Evolutionary conservation across 176 grass and related monocot genomes (phyloP).

Genomic region (Pharus latifolius): DNA sequence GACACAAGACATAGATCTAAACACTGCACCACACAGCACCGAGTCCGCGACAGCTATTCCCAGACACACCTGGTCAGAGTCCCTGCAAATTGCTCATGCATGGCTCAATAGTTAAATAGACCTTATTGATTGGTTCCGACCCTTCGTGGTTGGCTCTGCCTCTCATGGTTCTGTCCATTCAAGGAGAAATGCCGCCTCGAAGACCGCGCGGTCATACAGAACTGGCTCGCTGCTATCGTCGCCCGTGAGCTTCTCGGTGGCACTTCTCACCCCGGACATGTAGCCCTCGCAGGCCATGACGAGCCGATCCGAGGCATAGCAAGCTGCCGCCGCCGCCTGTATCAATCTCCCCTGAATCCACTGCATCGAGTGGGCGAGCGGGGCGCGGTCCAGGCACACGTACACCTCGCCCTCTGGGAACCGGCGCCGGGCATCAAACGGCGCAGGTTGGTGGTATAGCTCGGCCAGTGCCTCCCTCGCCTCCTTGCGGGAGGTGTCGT

Average conservation of each 20-base stretch:
- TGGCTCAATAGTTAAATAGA: too few relatives aligned
- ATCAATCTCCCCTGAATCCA: background rate
- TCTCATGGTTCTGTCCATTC: too few relatives aligned
- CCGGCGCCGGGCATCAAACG: background rate
- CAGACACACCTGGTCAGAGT: too few relatives aligned
- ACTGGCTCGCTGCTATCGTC: too few relatives aligned
- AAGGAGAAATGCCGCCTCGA: too few relatives aligned
- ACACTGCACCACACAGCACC: too few relatives aligned
- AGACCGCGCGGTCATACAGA: too few relatives aligned
- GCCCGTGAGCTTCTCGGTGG: background rate
- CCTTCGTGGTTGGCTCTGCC: too few relatives aligned
- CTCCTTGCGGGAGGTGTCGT: background rate
- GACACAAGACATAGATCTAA: too few relatives aligned
- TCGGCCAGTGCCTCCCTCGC: background rate
- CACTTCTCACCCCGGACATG: background rate
- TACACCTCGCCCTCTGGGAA: constrained; percentile 4
- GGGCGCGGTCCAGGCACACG: constrained; percentile 7
- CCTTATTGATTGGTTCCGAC: too few relatives aligned
- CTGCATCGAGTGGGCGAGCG: background rate
- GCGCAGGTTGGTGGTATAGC: background rate
- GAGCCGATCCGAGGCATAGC: background rate
- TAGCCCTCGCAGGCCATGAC: background rate
- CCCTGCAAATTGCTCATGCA: too few relatives aligned
- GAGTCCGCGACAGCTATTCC: too few relatives aligned
- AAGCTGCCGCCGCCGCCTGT: background rate